Base-by-base conservation (phyloP, 2,329 filamentous ascomycete species). In the Rhynchosporium secalis region DNA sequence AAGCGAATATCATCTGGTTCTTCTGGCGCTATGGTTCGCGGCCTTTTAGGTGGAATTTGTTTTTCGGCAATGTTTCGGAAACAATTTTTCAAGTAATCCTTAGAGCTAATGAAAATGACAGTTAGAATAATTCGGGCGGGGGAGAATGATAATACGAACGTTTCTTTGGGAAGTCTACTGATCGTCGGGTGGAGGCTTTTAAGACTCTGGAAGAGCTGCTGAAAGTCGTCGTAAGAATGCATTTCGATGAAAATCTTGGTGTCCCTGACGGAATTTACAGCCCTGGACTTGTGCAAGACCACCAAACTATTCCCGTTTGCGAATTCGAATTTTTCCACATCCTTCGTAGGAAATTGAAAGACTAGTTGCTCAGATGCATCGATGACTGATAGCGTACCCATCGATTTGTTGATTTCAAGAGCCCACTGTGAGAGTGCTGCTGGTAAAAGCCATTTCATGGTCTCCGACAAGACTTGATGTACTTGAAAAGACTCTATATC, bases 211-310 rank as follows among this genome's bases (percentile, higher is more conserved):
- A 56, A 36, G 20, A 66, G 48, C 9, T 57, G 40, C 29, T 36
- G 10, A 26, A 47, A 52, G 3, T 58, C 56, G 46, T 58, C 45
- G 5, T 38, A 12, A 33, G 28, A 26, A 15, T n/a, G 12, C 12
- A 64, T 36, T 28, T 67, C 52, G 5, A 64, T 13, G 15, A 41
- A 59, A 2, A 64, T 41, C 41, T 58, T 31, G 26, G 28, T 51
- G 6, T 43, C 43, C 4, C 49, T 29, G 15, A 43, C 33, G 9
- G 47, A 33, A 12, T 13, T 7, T 13, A 47, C 49, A 15, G 49
- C 9, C 41, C 40, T 49, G 12, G 52, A 57, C 12, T 56, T 55
- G 29, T 56, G 49, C 5, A 61, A 28, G 7, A 49, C 45, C 20
- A 57, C 38, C 52, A 52, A 52, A 3, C 20, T 43, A 20, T n/a